Percentiles rank a stretch among this genome's conserved stretches.
These are phyloP conservation scores for Puccinia hordei DNA, from an alignment of 1,284 basidiomycete species.

Conservation along the genomic window DNA sequence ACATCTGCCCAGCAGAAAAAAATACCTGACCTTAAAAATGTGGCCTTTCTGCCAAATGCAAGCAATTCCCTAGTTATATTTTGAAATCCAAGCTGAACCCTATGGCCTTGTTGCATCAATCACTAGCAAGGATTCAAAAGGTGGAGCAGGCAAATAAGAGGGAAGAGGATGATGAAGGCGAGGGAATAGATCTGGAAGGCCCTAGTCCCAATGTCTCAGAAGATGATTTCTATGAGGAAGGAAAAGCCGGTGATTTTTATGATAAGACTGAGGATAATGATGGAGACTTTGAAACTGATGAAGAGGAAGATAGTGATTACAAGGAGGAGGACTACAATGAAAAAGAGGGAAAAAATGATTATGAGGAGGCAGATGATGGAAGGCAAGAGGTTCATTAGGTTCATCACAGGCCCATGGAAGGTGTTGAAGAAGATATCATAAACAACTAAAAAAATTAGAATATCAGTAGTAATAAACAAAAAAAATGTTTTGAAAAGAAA, in stretches of 20 bases:
- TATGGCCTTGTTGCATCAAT: conserved; percentile 5
- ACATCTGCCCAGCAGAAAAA: not conserved
- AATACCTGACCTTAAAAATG: conserved; percentile 4
- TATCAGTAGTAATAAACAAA: too few species aligned
- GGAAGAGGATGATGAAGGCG: too few species aligned
- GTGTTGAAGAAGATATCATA: not conserved
- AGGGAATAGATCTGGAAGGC: not conserved
- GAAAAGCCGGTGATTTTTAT: conserved; percentile 28
- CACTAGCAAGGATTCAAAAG: not conserved
- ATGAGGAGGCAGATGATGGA: too few species aligned
- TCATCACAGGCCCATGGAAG: too few species aligned
- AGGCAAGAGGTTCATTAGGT: too few species aligned
- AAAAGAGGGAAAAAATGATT: not conserved
- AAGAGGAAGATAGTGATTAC: not conserved
- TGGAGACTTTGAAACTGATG: not conserved
- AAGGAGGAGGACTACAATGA: not conserved
- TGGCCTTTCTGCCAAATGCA: too few species aligned
- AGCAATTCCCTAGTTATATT: too few species aligned
- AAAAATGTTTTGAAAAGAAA: too few species aligned
- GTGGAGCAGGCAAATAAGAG: not conserved
- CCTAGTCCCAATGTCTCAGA: not conserved
- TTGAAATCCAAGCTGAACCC: conserved; percentile 6
- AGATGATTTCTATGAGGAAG: conserved; percentile 14
- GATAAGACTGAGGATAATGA: conserved; percentile 3
- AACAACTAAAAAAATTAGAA: too few species aligned